Evolutionary conservation across 2,329 filamentous ascomycete genomes (phyloP).

Genomic region (Botrytis paeoniae): DNA sequence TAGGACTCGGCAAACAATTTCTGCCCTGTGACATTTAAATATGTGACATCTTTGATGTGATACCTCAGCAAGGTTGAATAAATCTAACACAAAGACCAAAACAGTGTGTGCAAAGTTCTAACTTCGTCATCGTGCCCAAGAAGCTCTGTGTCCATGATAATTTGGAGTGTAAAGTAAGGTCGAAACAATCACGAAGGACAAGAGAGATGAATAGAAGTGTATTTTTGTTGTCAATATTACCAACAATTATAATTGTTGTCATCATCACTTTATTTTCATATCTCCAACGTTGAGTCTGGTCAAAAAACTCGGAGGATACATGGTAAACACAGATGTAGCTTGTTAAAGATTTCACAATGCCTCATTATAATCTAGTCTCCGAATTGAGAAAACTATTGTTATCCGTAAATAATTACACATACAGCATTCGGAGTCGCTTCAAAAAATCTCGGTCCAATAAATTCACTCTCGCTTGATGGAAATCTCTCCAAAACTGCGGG

Average conservation of each 20-base stretch:
- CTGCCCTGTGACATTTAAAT: neutral
- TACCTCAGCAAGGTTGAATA: neutral
- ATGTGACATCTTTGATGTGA: neutral
- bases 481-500: neutral
- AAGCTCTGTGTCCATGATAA: neutral
- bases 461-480: neutral
- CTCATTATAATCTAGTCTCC: neutral
- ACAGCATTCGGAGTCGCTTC: neutral
- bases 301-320: neutral
- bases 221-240: neutral
- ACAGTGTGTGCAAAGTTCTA: neutral
- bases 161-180: accelerated
- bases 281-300: neutral
- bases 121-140: neutral
- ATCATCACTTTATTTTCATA: neutral
- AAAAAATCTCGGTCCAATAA: accelerated
- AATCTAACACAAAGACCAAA: no score
- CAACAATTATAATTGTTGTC: no score
- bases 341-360: neutral
- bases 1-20: neutral
- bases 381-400: neutral
- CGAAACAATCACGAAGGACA: accelerated
- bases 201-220: accelerated
- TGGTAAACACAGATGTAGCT: neutral
- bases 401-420: neutral